phyloP scores from a whole-genome alignment of 176 grass and related monocot genomes.

The Thinopyrum elongatum region DNA sequence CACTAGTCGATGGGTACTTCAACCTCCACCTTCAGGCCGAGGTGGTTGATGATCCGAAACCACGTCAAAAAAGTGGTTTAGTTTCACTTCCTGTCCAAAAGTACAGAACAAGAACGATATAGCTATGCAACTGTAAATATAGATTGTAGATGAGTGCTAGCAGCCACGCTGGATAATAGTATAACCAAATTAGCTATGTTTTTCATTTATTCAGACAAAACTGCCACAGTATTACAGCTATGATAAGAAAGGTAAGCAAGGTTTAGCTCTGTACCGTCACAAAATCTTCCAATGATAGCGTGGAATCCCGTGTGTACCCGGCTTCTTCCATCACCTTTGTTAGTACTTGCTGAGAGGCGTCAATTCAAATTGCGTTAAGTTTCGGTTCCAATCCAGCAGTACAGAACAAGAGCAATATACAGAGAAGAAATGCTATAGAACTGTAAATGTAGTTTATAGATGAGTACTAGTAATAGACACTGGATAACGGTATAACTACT shows the following conservation, averaged over 20 bases:
- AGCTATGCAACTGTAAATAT: too few relatives aligned
- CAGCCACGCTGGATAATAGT: too few relatives aligned
- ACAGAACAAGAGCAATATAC: background rate
- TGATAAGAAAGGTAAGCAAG: background rate
- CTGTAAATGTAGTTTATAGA: background rate
- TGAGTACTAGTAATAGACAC: background rate
- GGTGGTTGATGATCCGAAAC: background rate
- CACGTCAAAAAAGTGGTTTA: background rate
- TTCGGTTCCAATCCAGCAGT: background rate
- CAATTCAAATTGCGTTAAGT: background rate
- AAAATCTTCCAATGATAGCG: slow-evolving; percentile 62
- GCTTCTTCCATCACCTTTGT: slow-evolving; percentile 62
- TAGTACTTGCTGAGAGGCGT: background rate
- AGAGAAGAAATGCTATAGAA: background rate
- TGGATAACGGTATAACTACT: background rate
- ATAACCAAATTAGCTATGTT: too few relatives aligned
- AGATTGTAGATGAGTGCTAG: too few relatives aligned
- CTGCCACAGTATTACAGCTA: background rate
- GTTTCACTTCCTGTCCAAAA: too few relatives aligned
- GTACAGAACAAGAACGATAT: too few relatives aligned
- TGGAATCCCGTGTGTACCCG: slow-evolving; percentile 59
- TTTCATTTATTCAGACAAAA: background rate
- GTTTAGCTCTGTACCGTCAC: slow-evolving; percentile 39
- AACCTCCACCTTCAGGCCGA: background rate
- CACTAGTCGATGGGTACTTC: background rate